A percentile compares a stretch with the other conserved stretches of the same genome.
phyloP scores from a whole-genome alignment of 1,284 basidiomycete species.

The Termitomyces sp. region DNA sequence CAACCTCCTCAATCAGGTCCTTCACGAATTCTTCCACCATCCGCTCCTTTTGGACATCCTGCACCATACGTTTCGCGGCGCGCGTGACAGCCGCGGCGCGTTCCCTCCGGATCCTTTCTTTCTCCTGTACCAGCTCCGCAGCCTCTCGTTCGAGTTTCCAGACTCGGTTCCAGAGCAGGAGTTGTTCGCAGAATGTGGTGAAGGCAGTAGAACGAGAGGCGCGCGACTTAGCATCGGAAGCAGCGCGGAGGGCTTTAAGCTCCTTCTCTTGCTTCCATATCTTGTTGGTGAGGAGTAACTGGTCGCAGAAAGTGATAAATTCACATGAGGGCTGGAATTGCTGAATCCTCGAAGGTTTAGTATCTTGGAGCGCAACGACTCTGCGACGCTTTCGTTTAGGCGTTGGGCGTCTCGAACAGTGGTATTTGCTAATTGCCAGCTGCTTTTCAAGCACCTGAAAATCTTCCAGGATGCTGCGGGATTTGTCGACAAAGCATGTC shows the following conservation, averaged over 20 bases:
- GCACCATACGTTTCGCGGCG: slow-evolving; percentile 36
- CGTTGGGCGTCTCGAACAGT: background rate
- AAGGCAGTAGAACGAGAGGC: slow-evolving; percentile 25
- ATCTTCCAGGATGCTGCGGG: slow-evolving; percentile 22
- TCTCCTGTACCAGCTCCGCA: slow-evolving; percentile 25
- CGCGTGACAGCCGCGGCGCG: slow-evolving; percentile 31
- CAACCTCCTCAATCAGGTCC: slow-evolving; percentile 32
- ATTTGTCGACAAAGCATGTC: slow-evolving; percentile 21
- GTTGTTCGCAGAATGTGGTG: slow-evolving; percentile 31
- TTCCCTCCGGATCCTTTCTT: slow-evolving; percentile 27
- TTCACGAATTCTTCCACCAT: slow-evolving; percentile 38
- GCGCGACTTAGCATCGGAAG: slow-evolving; percentile 20
- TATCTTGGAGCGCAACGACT: background rate
- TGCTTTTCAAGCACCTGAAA: slow-evolving; percentile 16
- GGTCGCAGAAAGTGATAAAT: slow-evolving; percentile 37
- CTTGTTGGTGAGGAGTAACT: slow-evolving; percentile 33
- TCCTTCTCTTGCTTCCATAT: slow-evolving; percentile 37
- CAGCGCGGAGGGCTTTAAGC: slow-evolving; percentile 26
- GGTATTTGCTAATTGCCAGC: slow-evolving; percentile 10
- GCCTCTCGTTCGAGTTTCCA: slow-evolving; percentile 34
- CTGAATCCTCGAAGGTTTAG: background rate
- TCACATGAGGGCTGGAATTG: slow-evolving; percentile 17
- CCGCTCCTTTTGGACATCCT: slow-evolving; percentile 36
- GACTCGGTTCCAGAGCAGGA: slow-evolving; percentile 31
- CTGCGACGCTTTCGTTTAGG: background rate